Base-by-base conservation (phyloP, 148 eudicot species). In the Mesembryanthemum crystallinum region DNA sequence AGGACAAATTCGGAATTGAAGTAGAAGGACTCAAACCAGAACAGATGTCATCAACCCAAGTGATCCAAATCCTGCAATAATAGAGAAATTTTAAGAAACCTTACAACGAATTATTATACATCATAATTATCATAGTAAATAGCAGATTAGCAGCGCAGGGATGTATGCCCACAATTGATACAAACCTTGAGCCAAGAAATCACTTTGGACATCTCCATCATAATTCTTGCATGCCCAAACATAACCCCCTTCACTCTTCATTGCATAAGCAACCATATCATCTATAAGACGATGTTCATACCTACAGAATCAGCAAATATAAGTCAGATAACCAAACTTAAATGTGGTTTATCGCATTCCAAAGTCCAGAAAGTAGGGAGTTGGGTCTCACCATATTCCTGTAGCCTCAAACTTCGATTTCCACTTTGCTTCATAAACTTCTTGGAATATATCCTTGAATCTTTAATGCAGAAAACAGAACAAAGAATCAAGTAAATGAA, bases 141-240 rank as follows among this genome's bases (percentile, higher is more conserved):
- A 23, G n/a, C 18, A 18, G 58, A 52, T 2, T 3, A 8, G 24
- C 10, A 64, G 23, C 24, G 11, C 8, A 23, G 13, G 49, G 51
- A 13, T 9, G 28, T 2, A 24, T 42, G 71, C 54, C 18, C 25
- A 21, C 13, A 37, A 65, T 14, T 17, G 25, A 30, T 25, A 68
- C 77, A 70, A 73, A 93, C 98, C 97, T 88, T 91, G 98, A 24
- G 98, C 97, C 64, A 94, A 81, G 78, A 94, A 89, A 85, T 94
- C 98, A 86, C 98, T 94, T 81, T 91, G 97, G 32, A 94, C 98
- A 85, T 94, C 98, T 30, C 98, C 97, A 79, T 94, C 98, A 81
- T 91, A 94, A 81, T 94, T 94, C 83, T 94, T 94, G 91, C 98
- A 94, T 60, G 98, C 98, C 98, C 98, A 91, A 25, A 94, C 97